Evolutionary conservation across 768 basidiomycete genomes (phyloP), one percentile per base, ranked within the genome.

Genomic region (Nidularia pulvinata): DNA sequence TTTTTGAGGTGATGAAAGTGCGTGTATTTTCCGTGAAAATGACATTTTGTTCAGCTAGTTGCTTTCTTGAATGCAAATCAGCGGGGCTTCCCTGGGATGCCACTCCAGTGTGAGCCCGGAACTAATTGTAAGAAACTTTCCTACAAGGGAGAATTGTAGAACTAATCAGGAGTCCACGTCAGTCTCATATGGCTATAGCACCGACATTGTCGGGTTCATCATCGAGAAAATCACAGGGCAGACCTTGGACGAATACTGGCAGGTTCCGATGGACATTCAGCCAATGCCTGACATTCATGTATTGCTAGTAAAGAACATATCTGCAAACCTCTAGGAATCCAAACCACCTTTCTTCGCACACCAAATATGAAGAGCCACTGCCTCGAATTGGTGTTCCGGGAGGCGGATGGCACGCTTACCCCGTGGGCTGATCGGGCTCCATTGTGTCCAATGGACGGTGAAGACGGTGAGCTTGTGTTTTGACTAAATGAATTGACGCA

Each of bases 141-240:
- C 25, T 30, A 30, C 25, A 30, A 30, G 25, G 25, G 25, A 30
- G 25, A 30, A 30, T 3, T 30, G 4, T 30, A 30, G 25, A 30
- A 30, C 25, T 30, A 30, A 30, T 30, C 25, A 30, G 25, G 25
- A 30, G 25, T 30, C 25, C 25, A 30, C 25, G 7, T 13, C 16
- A 69, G 69, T 67, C 42, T 55, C 55, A 4, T 72, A 72, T 54
- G 69, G 70, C 6, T 65, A 48, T 54, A 67, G 64, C 37, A 59
- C 62, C 35, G 69, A 70, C 54, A 59, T 60, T 9, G 56, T 68
- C 10, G 69, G 69, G 13, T 68, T 69, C 32, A 55, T 69, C 19
- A 56, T 72, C 16, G 67, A 70, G 52, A 64, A 64, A 48, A 46
- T 65, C 2, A 55, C 62, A 33, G 68, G 68, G 9, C 49, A 63